Evolutionary conservation across 2,329 filamentous ascomycete genomes (phyloP), one percentile per base, ranked within the genome.

Genomic region (Tympanopsis confertula): DNA sequence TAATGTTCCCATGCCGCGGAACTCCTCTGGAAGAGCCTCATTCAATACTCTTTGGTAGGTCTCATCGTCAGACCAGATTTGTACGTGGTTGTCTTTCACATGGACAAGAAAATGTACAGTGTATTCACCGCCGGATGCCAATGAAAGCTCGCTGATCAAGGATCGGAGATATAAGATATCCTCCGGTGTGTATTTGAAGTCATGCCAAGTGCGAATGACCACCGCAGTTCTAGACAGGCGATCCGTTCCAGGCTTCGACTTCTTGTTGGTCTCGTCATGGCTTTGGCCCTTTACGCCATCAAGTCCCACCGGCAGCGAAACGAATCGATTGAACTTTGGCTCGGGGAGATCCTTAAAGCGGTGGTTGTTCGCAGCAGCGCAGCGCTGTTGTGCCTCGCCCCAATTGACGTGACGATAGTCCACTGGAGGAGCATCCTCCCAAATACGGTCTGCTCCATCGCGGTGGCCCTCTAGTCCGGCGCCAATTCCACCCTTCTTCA

Each of bases 101-200:
- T 82, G 75, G 22, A 82, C 65, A 19, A 82, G 57, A 51, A 82
- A 78, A 48, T 78, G 77, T 1, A 84, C 63, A 4, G 68, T 68
- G 45, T 81, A 83, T 49, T 83, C 78, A 17, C 74, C 75, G 18
- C 78, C 77, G 4, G 75, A 81, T 37, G 71, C 59, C 22, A 84
- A 55, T 7, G 71, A 71, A 10, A 83, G 63, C 51, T 84, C 79
- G 12, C 74, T 69, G 30, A 84, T 68, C 44, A 84, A 56, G 5
- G 79, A 70, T 19, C 79, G 74, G 33, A 85, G 55, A 44, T 77
- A 78, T 49, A 83, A 60, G 36, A 82, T 63, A 43, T 80, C 74
- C 50, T 82, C 75, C 2, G 71, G 59, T 14, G 70, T 76, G 48
- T 82, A 84, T 5, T 71, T 46, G 49, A 74, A 82, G 45, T 76